A percentile compares a stretch with the other conserved stretches of the same genome.
Conservation (phyloP, 306 rosid species). For the Corylus avellana region DNA sequence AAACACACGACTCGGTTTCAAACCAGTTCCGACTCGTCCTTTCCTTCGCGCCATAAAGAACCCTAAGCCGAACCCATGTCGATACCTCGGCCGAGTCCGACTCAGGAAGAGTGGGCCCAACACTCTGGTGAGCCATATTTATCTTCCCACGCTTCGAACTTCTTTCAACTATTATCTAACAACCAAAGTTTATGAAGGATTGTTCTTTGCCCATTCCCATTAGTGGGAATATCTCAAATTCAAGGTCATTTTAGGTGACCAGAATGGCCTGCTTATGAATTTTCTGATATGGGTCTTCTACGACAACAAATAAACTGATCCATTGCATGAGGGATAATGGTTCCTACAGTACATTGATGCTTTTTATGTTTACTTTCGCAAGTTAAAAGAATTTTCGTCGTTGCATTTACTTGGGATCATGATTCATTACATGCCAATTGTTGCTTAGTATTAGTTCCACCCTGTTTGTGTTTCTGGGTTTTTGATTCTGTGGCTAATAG, state of each 20-base stretch:
- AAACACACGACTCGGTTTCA: neutral
- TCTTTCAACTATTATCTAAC: neutral
- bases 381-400: neutral
- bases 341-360: neutral
- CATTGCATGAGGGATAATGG: neutral
- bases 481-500: neutral
- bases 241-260: neutral
- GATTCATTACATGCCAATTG: neutral
- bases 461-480: neutral
- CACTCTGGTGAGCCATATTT: slow-evolving; percentile 29
- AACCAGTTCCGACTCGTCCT: neutral
- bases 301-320: neutral
- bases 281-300: neutral
- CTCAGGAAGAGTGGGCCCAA: slow-evolving; percentile 6
- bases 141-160: neutral
- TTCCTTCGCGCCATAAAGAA: slow-evolving; percentile 1
- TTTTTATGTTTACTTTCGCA: neutral
- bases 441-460: neutral
- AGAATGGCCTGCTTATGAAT: neutral
- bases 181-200: neutral
- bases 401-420: neutral
- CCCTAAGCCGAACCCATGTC: slow-evolving; percentile 9
- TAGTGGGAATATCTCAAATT: neutral
- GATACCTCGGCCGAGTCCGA: slow-evolving; percentile 20
- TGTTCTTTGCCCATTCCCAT: neutral